Base-by-base conservation (phyloP, 768 basidiomycete genomes). In the Paxillus rubicundulus region DNA sequence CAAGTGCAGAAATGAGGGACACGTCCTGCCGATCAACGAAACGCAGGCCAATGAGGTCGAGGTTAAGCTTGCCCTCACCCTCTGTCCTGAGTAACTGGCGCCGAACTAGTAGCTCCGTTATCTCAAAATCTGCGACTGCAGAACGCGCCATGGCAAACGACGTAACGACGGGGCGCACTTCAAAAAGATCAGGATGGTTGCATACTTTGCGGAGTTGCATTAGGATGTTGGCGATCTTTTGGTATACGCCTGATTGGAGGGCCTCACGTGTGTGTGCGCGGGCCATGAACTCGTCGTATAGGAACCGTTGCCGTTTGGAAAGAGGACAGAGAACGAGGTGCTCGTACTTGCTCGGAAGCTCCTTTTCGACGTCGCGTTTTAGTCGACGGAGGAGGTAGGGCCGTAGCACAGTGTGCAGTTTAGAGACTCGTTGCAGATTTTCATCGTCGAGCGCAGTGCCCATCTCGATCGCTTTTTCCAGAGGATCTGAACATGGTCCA, bases 121-220 rank as follows among this genome's bases (percentile, higher is more conserved):
- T 81, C 74, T 93, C 77, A 70, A 85, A 85, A 70, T 91, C 82
- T 55, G 82, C 91, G 55, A 82, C 78, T 49, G 79, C 91, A 52
- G 86, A 93, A 58, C 80, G 87, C 52, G 74, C 74, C 84, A 82
- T 87, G 5, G 79, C 83, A 67, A 87, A 91, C 21, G 81, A 92
- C 47, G 81, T 90, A 49, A 83, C 84, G 54, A 86, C 84, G 1
- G 93, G 90, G 60, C 93, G 86, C 46, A 90, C 84, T 69, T 95
- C 90, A 65, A 96, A 95, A 9, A 94, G 76, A 69, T 94, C 88
- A 0, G 95, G 96, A 69, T 98, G 93, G 50, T 91, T 94, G 75
- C 92, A 92, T 39, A 96, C 92, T 74, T 98, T 98, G 50, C 97
- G 87, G 4, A 98, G 79, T 67, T 99, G 97, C 97, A 98, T 99